Evolutionary conservation across 2,329 filamentous ascomycete species (phyloP).

Genomic region (Sporothrix pseudoabietina): DNA sequence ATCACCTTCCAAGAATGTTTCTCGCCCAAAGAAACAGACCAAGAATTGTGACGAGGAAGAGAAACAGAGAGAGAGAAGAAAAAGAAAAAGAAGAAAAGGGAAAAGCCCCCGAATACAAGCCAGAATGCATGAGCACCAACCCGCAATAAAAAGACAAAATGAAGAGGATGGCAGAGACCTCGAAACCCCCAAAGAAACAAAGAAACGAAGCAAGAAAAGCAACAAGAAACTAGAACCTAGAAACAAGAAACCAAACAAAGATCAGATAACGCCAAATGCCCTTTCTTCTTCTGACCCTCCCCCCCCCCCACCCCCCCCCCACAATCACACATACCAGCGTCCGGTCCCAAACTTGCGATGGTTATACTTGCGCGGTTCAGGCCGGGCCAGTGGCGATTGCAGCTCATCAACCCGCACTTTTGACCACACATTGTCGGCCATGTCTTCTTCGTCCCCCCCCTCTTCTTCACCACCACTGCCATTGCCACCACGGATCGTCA

Average conservation of each 20-base stretch:
- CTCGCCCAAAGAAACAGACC: background rate
- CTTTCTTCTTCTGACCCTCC: background rate
- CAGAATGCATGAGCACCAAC: conserved; percentile 12
- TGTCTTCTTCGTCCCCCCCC: background rate
- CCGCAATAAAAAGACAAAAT: background rate
- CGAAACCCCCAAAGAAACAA: background rate
- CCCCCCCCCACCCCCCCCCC: background rate
- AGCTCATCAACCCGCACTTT: background rate
- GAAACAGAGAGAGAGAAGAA: background rate
- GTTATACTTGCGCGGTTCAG: background rate
- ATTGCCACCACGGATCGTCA: background rate
- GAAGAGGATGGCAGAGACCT: background rate
- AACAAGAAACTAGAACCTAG: background rate
- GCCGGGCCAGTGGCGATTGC: background rate
- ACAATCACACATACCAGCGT: background rate
- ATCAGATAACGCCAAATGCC: conserved; percentile 14
- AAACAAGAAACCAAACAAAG: background rate
- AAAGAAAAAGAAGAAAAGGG: background rate
- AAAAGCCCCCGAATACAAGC: background rate
- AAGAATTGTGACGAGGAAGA: background rate
- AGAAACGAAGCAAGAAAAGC: background rate
- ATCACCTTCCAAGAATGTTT: background rate
- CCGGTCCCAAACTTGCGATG: background rate
- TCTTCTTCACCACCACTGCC: background rate
- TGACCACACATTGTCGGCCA: background rate